Evolutionary conservation across 2,329 filamentous ascomycete genomes (phyloP).

Genomic region (Claviceps sp.): DNA sequence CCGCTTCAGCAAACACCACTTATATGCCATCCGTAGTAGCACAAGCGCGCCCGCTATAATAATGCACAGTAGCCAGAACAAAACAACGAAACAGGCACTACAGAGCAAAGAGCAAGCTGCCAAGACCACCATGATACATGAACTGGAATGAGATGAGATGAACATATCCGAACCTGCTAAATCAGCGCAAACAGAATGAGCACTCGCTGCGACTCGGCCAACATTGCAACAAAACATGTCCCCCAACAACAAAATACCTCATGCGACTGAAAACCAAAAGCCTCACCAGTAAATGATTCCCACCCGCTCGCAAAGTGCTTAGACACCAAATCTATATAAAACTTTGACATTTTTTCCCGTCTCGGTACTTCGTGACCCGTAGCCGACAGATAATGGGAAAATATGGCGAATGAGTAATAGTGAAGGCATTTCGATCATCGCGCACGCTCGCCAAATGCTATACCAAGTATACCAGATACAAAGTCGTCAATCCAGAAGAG

Average conservation of each 20-base stretch:
- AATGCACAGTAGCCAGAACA: constrained; percentile 13
- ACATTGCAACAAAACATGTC: constrained; percentile 15
- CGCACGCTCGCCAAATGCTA: constrained; percentile 9
- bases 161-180: too few relatives aligned
- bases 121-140: too few relatives aligned
- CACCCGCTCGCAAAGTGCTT: constrained; percentile 15
- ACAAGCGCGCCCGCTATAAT: constrained; percentile 15
- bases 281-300: constrained; percentile 12
- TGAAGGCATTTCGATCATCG: constrained; percentile 4
- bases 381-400: constrained; percentile 10
- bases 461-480: constrained; percentile 9
- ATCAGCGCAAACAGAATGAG: constrained; percentile 5
- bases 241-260: constrained; percentile 9
- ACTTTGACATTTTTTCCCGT: constrained; percentile 28
- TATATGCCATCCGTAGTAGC: constrained; percentile 19
- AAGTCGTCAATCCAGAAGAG: neutral
- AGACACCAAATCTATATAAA: constrained; percentile 31
- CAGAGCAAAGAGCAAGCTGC: constrained; percentile 8
- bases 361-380: constrained; percentile 33
- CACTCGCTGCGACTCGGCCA: constrained; percentile 23
- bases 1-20: constrained; percentile 18
- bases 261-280: constrained; percentile 24
- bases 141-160: too few relatives aligned
- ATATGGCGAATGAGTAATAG: constrained; percentile 7
- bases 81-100: neutral